Base-by-base conservation (phyloP, 192 early-diverging fungal genomes). In the Geranomyces michiganensis region DNA sequence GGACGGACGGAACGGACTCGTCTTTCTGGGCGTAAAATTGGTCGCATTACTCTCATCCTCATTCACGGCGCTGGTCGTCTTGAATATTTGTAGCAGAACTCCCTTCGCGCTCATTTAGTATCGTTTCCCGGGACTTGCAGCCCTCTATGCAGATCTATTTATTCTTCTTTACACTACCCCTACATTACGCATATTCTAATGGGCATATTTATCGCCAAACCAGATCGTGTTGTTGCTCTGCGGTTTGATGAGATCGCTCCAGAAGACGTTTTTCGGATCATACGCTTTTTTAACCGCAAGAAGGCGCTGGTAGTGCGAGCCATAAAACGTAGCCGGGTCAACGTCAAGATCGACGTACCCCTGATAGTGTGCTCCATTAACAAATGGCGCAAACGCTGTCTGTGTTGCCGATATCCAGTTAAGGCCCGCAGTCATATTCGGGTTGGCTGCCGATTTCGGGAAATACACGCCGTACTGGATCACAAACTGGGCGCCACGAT, bases 271-370 rank as follows among this genome's bases (percentile, higher is more conserved):
- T 14, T 2, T 19, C 55, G 67, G 67, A 44, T 69, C 75, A 41
- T 65, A 76, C 65, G 15, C 22, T 6, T 53, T 43, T 43, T 76
- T 76, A 48, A 76, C 63, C 49, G 10, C 22, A 32, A 56, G 33
- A 45, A 76, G 32, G 10, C 47, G n/a, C 15, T 46, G 32, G 24
- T 49, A 66, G 33, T 71, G 70, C 36, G 27, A 1, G 17, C 75
- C 75, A 33, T 60, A 76, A 30, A 58, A 71, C 15, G 45, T 45
- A 1, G 33, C 43, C 17, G 67, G 29, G 12, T 21, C 26, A 36
- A 70, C 31, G 33, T 76, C 75, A 19, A 71, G 31, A 43, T 76
- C 75, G 9, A 61, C 48, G 51, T 76, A 76, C 21, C 68, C 68
- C 56, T 71, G 68, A 63, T 76, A 76, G 12, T 76, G 43, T 12